These are phyloP conservation scores for Schwanniomyces polymorphus DNA, from an alignment of 805 yeast genomes.

Conservation along the genomic window DNA sequence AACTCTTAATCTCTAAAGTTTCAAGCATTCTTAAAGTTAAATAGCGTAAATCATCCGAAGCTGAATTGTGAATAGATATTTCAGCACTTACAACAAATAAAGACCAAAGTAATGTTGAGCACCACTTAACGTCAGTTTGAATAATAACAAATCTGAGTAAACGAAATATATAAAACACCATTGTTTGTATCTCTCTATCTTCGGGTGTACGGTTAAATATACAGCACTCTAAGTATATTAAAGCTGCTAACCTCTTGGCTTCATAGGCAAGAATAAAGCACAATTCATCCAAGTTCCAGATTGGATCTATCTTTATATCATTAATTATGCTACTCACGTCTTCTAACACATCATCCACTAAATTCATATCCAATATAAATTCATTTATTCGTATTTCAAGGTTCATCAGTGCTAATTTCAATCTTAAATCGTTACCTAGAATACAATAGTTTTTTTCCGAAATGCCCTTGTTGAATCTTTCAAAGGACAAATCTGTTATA, in stretches of 20 bases:
- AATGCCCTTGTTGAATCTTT: conserved; percentile 14
- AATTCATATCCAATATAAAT: not conserved
- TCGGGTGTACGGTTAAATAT: conserved; percentile 24
- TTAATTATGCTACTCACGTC: conserved; percentile 4
- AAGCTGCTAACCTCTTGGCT: conserved; percentile 21
- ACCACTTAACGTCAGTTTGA: conserved; percentile 27
- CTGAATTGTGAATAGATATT: conserved; percentile 18
- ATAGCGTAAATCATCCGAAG: conserved; percentile 27
- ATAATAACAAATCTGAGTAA: conserved; percentile 23
- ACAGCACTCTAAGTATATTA: conserved; percentile 26
- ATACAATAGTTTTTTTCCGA: conserved; percentile 11
- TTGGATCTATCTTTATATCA: not conserved
- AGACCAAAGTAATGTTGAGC: conserved; percentile 30
- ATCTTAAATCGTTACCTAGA: conserved; percentile 14
- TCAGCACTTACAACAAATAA: conserved; percentile 25
- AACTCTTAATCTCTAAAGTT: conserved; percentile 19
- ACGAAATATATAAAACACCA: conserved; percentile 16
- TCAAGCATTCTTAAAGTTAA: conserved; percentile 22
- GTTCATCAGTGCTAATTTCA: conserved; percentile 10
- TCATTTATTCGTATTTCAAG: conserved; percentile 8
- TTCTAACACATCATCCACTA: conserved; percentile 9
- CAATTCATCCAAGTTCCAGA: conserved; percentile 15
- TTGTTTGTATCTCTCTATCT: conserved; percentile 10
- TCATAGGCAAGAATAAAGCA: conserved; percentile 28
- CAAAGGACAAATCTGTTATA: conserved; percentile 32